Evolutionary conservation across 495 filamentous ascomycete species (phyloP).

Genomic region (Xylona heveae): DNA sequence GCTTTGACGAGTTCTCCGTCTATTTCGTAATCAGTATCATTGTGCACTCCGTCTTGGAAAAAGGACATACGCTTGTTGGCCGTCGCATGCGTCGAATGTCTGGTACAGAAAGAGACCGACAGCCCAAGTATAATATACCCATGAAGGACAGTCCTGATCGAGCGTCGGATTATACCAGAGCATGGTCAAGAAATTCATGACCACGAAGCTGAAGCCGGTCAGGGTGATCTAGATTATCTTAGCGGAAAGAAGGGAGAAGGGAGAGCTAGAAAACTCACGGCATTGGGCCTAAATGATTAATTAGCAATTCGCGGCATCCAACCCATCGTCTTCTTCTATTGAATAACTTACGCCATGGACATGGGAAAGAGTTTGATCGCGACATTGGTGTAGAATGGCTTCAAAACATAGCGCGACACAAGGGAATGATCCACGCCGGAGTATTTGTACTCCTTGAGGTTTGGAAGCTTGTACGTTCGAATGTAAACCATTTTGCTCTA

Average conservation of each 20-base stretch:
- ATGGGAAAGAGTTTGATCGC: conserved; percentile 89
- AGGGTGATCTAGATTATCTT: conserved; percentile 46
- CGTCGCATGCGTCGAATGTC: conserved; percentile 95
- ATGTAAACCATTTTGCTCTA: conserved; percentile 75
- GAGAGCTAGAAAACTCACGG: conserved; percentile 26
- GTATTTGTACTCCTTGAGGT: conserved; percentile 82
- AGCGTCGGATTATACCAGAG: conserved; percentile 92
- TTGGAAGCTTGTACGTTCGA: conserved; percentile 71
- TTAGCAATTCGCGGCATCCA: conserved; percentile 10
- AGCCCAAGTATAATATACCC: conserved; percentile 89
- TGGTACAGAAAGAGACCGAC: conserved; percentile 86
- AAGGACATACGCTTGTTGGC: conserved; percentile 59
- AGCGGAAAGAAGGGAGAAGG: conserved; percentile 5
- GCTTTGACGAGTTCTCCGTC: conserved; percentile 73
- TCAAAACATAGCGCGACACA: conserved; percentile 73
- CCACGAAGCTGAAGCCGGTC: conserved; percentile 75
- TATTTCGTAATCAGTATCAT: conserved; percentile 11
- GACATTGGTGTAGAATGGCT: conserved; percentile 90
- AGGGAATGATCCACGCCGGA: conserved; percentile 75
- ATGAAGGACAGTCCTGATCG: conserved; percentile 77
- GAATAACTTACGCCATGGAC: conserved; percentile 60
- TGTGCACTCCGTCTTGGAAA: background rate
- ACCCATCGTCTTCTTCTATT: conserved; percentile 6
- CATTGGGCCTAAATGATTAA: conserved; percentile 28
- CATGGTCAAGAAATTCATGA: conserved; percentile 78